Conservation (phyloP, 2,329 filamentous ascomycete species). For the Fusarium devonianum region DNA sequence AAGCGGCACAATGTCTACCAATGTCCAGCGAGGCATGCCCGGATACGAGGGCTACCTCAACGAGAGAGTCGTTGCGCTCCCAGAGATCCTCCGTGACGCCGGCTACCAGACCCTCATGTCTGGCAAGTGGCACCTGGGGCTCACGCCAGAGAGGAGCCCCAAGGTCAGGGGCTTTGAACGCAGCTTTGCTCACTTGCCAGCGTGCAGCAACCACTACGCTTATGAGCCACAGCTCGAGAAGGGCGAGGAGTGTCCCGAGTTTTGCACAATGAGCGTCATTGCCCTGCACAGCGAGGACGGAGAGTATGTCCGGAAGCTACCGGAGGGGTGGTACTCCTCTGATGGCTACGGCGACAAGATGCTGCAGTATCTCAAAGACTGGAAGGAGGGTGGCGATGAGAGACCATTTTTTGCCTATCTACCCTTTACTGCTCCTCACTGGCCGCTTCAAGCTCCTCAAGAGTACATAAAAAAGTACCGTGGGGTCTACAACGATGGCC, state of each 20-base stretch:
- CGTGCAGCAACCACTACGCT: constrained; percentile 60
- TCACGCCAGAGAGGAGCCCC: constrained; percentile 26
- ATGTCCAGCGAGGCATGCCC: constrained; percentile 32
- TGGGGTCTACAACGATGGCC: constrained; percentile 67
- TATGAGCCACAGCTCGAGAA: constrained; percentile 36
- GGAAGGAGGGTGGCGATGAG: constrained; percentile 39
- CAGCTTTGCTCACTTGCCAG: constrained; percentile 66
- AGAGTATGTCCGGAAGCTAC: constrained; percentile 33
- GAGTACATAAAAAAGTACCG: constrained; percentile 64
- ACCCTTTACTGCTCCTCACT: constrained; percentile 66
- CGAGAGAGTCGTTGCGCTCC: constrained; percentile 59
- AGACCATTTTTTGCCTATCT: constrained; percentile 41
- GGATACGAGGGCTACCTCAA: constrained; percentile 62
- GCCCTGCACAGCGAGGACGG: constrained; percentile 28
- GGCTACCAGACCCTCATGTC: constrained; percentile 65
- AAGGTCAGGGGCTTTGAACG: constrained; percentile 60
- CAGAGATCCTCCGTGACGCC: constrained; percentile 61
- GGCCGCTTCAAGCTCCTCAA: constrained; percentile 66
- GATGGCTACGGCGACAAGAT: constrained; percentile 54
- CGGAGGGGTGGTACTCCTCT: constrained; percentile 56
- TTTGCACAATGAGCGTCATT: constrained; percentile 28
- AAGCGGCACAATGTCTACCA: constrained; percentile 21
- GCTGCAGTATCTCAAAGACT: constrained; percentile 49
- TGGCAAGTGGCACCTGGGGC: constrained; percentile 51
- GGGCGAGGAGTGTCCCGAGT: constrained; percentile 25